Base-by-base conservation (phyloP, 768 basidiomycete genomes). In the Lentinula guzmanii region DNA sequence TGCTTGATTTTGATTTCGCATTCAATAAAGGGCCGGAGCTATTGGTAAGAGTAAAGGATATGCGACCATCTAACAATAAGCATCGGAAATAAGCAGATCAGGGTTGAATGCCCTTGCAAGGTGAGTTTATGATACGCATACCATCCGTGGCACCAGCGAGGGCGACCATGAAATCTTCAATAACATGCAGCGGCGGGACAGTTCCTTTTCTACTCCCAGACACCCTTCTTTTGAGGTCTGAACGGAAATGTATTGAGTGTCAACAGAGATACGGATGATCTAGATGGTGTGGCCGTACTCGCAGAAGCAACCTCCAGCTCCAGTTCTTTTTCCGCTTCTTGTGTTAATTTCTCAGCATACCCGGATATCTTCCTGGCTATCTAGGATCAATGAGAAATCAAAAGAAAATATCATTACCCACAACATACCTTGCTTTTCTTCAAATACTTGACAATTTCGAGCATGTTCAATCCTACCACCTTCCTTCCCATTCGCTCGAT, bases 361-460 rank as follows among this genome's bases (percentile, higher is more conserved):
- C 91, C 84, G n/a, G 91, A 86, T 58, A 95, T 91, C 71, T 94
- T 90, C 65, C 86, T 79, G 6, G 88, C 87, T 60, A 90, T 80
- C 84, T 88, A 43, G 9, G 18, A 9, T 11, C 13, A 16, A 18
- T 54, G 7, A 54, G 37, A 54, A 3, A 37, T 52, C 7, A 42
- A 46, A 24, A 6, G 15, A 3, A 1, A 48, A 48, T 18, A 1
- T 4, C 28, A 28, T 28, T 28, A 9, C 15, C 11, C 3, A 16
- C n/a, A 74, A 74, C 70, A 75, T 75, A 81, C 93, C 81, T 95
- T 96, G 71, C 93, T 95, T 63, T 77, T 82, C 70, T 82, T 87
- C 59, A 98, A 74, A 74, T 97, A 98, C 9, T 74, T 72, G 65
- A 89, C 90, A 21, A 97, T 81, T 70, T 93, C 92, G 58, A 95